Evolutionary conservation across 805 yeast genomes (phyloP), one percentile per base, ranked within the genome.

Genomic region (Nematodospora valgi): DNA sequence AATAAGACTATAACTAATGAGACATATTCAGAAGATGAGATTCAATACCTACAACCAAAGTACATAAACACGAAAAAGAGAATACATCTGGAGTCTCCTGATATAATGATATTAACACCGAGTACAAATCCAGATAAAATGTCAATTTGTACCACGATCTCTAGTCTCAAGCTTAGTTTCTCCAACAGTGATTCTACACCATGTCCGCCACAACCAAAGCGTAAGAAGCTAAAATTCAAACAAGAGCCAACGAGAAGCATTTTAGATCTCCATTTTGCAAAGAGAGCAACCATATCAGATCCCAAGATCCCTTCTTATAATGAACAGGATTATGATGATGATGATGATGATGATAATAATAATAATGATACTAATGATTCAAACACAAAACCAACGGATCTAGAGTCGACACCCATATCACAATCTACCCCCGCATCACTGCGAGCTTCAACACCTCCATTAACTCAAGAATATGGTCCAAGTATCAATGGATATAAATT

Each of bases 381-480:
- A 20, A 25, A 12, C 11, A 18, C 23, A 5, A 31, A 17, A n/a
- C 23, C 15, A 30, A 21, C 12, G 11, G 15, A 27, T 38, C 4
- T 37, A 35, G 34, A 33, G 13, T 43, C 62, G 3, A 64, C 69
- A 0, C 72, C 71, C 0, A 64, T 66, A 9, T 60, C 69, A 4
- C 70, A 63, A 41, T 60, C 68, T 4, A 66, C 72, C 0, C 72
- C 72, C 7, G 59, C 70, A 13, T 64, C 63, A 37, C 62, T 68
- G 1, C 44, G 70, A 28, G 51, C 65, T 4, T 52, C 63, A 8
- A 52, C 66, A 5, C 64, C 70, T 10, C 43, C 43, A 13, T 13
- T 28, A 13, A 15, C 24, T n/a, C 49, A 47, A 26, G 69, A 61
- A 29, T 62, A 51, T 38, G 75, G 74, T 1, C 58, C 60, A 1